Evolutionary conservation across 2,329 filamentous ascomycete species (phyloP), one percentile per base, ranked within the genome.

Genomic region (Paramyrothecium roridum): DNA sequence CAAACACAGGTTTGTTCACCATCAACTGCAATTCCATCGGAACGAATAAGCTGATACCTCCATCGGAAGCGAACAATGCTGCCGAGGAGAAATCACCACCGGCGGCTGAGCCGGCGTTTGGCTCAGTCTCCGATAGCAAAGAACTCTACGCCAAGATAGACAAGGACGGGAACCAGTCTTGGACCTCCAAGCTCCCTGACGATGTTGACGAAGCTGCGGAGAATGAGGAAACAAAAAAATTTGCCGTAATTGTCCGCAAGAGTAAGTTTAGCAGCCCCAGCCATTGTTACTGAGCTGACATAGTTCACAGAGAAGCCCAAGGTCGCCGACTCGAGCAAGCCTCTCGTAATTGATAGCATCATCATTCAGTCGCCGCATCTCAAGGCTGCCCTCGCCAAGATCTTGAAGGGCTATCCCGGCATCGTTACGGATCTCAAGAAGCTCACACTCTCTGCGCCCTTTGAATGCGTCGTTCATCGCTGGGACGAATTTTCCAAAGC

Each of bases 401-500:
- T 87, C 8, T 73, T 88, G 21, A 69, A 76, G 1, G 80, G 75
- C 10, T 88, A 87, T 56, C 81, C 83, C 0, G 84, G 85, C 1
- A 74, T 89, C 30, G 81, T 82, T 2, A 80, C 81, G 34, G 77
- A 76, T 12, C 72, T 89, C 23, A 76, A 83, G n/a, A 77, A 83
- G 2, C 73, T 89, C 2, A 81, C 83, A 54, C 88, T 90, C 57
- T 67, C 71, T 8, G 80, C 79, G 0, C 84, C 83, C 0, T 89
- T 89, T 57, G 73, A 81, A 60, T 82, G 83, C 0, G 82, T 90
- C 50, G 82, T 89, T 45, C 85, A 90, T 67, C 79, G 86, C 33
- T 90, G 86, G 85, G 71, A 76, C 2, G 63, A 72, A 8, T 75
- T 86, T 40, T 61, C 66, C 11, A 65, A 70, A 3, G 74, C 76